A percentile compares a stretch with the other conserved stretches of the same genome.
phyloP scores from a whole-genome alignment of 495 filamentous ascomycete genomes.

The Corynascus novoguineensis region DNA sequence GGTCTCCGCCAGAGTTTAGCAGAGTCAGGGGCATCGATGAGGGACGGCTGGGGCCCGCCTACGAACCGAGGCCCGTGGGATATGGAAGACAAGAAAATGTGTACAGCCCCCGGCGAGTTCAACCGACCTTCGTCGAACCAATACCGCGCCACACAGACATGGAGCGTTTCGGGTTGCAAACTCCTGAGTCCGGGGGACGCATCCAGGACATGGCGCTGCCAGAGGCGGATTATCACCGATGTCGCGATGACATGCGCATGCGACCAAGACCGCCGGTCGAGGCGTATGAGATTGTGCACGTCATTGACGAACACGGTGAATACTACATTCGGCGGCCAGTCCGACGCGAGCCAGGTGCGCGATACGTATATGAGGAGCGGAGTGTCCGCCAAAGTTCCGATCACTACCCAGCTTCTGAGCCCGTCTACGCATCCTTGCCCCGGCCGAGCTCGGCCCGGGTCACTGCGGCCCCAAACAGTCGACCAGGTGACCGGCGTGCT shows the following conservation, averaged over 20 bases:
- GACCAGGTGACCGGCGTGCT: conserved; percentile 14
- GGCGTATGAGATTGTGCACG: conserved; percentile 42
- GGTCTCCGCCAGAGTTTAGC: not conserved
- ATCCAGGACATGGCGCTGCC: conserved; percentile 13
- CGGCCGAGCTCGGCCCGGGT: not conserved
- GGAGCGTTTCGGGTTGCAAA: conserved; percentile 18
- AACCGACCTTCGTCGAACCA: conserved; percentile 8
- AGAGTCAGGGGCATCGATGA: conserved; percentile 2
- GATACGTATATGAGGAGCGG: conserved; percentile 17
- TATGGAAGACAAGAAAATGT: not conserved
- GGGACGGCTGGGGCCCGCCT: not conserved
- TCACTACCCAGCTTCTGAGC: conserved; percentile 16
- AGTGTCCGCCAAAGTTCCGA: conserved; percentile 4
- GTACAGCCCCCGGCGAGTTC: not conserved
- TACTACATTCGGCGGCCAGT: conserved; percentile 43
- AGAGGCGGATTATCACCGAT: conserved; percentile 33
- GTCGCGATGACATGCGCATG: conserved; percentile 28
- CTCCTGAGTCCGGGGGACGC: conserved; percentile 9
- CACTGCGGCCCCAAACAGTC: not conserved
- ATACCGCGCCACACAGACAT: conserved; percentile 4
- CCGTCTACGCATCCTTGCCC: conserved; percentile 16
- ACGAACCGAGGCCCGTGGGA: conserved; percentile 6
- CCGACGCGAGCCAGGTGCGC: conserved; percentile 26
- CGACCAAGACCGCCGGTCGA: conserved; percentile 28
- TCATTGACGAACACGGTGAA: conserved; percentile 39